Evolutionary conservation across 108 stramenopile species (phyloP).

Genomic region (Cylindrotheca closterium): DNA sequence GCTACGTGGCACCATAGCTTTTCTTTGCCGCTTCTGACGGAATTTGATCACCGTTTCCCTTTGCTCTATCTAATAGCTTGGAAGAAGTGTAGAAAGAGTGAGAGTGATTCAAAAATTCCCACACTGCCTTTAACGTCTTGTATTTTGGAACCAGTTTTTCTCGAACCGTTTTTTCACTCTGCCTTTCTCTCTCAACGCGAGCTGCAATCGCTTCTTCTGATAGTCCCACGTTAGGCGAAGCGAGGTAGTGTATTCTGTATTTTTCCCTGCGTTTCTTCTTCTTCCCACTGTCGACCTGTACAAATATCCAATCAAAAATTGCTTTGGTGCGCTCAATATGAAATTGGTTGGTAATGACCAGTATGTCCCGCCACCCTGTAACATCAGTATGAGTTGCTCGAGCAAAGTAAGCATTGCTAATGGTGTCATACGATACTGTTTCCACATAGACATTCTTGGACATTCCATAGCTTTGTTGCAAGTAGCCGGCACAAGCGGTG

Average conservation of each 20-base stretch:
- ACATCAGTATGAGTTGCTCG: constrained; percentile 72
- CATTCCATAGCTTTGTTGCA: constrained; percentile 28
- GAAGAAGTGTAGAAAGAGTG: constrained; percentile 77
- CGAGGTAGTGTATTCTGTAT: constrained; percentile 70
- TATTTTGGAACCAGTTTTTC: constrained; percentile 45
- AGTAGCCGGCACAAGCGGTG: constrained; percentile 74
- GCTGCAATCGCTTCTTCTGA: constrained; percentile 56
- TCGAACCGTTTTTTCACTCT: constrained; percentile 48
- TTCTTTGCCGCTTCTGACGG: constrained; percentile 26
- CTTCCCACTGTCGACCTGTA: constrained; percentile 11
- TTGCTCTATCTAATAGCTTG: constrained; percentile 52
- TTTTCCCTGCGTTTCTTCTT: background rate
- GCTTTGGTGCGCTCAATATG: constrained; percentile 74
- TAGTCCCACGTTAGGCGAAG: constrained; percentile 66
- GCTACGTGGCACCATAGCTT: constrained; percentile 36
- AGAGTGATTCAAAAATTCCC: constrained; percentile 53
- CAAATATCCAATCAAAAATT: constrained; percentile 88
- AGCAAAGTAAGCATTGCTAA: constrained; percentile 78
- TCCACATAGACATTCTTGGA: constrained; percentile 59
- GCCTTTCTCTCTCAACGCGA: constrained; percentile 55
- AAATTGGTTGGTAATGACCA: constrained; percentile 82
- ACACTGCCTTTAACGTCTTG: constrained; percentile 50
- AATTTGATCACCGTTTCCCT: constrained; percentile 1
- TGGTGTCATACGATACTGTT: constrained; percentile 86
- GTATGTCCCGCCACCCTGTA: constrained; percentile 47